A percentile compares a stretch with the other conserved stretches of the same genome.
phyloP scores from a whole-genome alignment of 768 basidiomycete species.

The Tylopilus rubrobrunneus region DNA sequence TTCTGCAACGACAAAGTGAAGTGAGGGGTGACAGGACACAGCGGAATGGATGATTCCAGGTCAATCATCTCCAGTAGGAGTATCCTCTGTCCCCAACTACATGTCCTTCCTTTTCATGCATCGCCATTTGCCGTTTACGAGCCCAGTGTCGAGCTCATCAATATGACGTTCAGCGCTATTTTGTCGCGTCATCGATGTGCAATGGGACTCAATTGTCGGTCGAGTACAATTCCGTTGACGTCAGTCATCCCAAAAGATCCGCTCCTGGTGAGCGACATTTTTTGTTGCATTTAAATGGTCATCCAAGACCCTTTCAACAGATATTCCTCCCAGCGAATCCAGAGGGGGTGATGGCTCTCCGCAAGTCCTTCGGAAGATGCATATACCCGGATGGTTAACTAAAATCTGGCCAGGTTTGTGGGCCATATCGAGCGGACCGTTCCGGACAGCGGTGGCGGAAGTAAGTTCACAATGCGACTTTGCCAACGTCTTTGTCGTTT shows the following conservation, averaged over 20 bases:
- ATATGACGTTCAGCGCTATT: conserved; percentile 18
- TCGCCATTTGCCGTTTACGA: conserved; percentile 20
- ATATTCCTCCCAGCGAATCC: conserved; percentile 15
- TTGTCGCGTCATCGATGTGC: conserved; percentile 16
- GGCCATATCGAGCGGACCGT: conserved; percentile 21
- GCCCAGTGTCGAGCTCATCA: conserved; percentile 18
- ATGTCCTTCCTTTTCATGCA: conserved; percentile 22
- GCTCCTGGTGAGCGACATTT: background rate
- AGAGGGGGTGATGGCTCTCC: conserved; percentile 14
- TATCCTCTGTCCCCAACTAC: conserved; percentile 19
- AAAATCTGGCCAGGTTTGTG: conserved; percentile 19
- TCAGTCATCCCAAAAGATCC: conserved; percentile 12
- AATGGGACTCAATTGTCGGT: conserved; percentile 22
- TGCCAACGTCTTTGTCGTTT: background rate
- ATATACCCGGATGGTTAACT: conserved; percentile 17
- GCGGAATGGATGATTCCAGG: no score
- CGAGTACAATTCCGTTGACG: conserved; percentile 11
- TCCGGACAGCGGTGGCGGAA: conserved; percentile 21
- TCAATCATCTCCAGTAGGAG: conserved; percentile 13
- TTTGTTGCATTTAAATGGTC: background rate
- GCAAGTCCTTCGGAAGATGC: conserved; percentile 2
- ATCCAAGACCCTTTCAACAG: background rate
- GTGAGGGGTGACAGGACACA: no score
- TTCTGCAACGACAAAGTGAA: no score
- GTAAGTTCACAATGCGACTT: background rate